These are phyloP conservation scores for Akanthomyces uredinophilus DNA, from an alignment of 2,329 filamentous ascomycete genomes.

Conservation along the genomic window DNA sequence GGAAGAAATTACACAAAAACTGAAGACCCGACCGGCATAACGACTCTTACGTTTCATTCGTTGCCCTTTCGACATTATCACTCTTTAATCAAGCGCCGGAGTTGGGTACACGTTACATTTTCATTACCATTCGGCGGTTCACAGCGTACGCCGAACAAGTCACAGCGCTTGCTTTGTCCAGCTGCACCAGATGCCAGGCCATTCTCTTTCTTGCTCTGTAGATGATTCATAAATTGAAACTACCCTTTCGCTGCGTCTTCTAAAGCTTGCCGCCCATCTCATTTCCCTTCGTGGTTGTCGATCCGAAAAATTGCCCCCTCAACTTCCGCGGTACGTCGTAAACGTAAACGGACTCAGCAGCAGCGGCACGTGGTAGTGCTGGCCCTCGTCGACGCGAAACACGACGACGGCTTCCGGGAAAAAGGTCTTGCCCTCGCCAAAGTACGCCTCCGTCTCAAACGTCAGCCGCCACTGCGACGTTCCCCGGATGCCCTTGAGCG, in stretches of 20 bases:
- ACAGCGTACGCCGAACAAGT: slow-evolving; percentile 4
- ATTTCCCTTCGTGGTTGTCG: background rate
- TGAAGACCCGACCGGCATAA: background rate
- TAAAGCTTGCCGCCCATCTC: background rate
- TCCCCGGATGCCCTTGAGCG: slow-evolving; percentile 40
- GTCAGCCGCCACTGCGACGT: slow-evolving; percentile 60
- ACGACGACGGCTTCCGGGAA: slow-evolving; percentile 55
- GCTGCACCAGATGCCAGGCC: background rate
- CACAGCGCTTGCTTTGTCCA: background rate
- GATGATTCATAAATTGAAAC: background rate
- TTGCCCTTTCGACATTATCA: background rate
- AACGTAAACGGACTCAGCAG: slow-evolving; percentile 75
- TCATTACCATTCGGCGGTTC: background rate
- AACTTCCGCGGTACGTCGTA: slow-evolving; percentile 76
- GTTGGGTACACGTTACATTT: background rate
- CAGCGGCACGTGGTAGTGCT: slow-evolving; percentile 77
- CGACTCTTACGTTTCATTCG: background rate
- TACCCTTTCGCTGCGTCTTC: background rate
- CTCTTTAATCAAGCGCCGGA: slow-evolving; percentile 9
- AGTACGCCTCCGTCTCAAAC: slow-evolving; percentile 71
- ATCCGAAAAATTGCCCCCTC: slow-evolving; percentile 21
- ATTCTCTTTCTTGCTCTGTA: background rate
- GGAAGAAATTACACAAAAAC: background rate
- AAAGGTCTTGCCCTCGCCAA: slow-evolving; percentile 56
- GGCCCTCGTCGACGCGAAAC: slow-evolving; percentile 48